Evolutionary conservation across 345 rosid species (phyloP), one percentile per base, ranked within the genome.

Genomic region (Gynandropsis gynandra): DNA sequence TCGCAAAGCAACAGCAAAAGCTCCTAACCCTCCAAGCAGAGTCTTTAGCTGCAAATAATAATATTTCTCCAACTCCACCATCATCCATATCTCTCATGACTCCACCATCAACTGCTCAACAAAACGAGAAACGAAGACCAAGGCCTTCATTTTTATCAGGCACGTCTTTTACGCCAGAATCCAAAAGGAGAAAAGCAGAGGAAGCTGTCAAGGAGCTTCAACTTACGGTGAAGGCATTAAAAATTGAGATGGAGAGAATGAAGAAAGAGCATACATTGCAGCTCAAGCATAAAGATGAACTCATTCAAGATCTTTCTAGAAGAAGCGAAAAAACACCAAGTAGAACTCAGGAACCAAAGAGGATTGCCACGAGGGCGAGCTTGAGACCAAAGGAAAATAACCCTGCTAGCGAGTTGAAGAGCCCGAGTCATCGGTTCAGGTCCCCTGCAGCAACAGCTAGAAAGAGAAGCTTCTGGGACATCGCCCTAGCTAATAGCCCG

Each of bases 381-480:
- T 64, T 72, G 68, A 71, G 74, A 63, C 80, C 82, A 4, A 86
- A 81, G 77, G 83, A 72, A 37, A 57, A 68, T 38, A 69, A 63
- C 50, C 11, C n/a, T 37, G 1, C n/a, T 19, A 66, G 54, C 16
- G 88, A 80, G 40, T 10, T 86, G 54, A 89, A 77, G 81, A 81
- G 87, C 65, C 94, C 88, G 9, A 78, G 72, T 61, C 84, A 78
- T 59, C 79, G 97, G 50, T 89, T 86, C 56, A 72, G 61, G 42
- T 86, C 97, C 46, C 97, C 97, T 32, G 80, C 63, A 45, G 67
- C 85, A 20, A 59, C 80, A 27, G 80, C 85, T 27, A 86, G 80
- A 61, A 89, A 89, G 64, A 62, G 97, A 67, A 89, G 87, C 73
- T 86, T 80, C 48, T 86, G 97, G 97, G 96, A 89, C 65, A 86